These are phyloP conservation scores for Tylopilus vinaceipallidus DNA, from an alignment of 768 basidiomycete species.

Conservation along the genomic window DNA sequence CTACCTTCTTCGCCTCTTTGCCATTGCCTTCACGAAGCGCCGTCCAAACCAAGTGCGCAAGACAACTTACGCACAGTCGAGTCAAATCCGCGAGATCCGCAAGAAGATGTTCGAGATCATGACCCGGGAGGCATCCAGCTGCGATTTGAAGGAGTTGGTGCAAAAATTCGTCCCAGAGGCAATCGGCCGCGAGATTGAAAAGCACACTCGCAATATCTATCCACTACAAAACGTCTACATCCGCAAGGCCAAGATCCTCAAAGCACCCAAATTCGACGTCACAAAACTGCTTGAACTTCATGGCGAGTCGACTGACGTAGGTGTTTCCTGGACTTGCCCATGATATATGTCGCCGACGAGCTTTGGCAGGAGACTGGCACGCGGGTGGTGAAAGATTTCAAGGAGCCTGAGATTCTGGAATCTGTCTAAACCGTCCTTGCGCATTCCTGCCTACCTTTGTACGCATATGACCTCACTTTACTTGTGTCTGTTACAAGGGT, in stretches of 20 bases:
- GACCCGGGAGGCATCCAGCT: slow-evolving; percentile 91
- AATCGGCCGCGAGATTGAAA: slow-evolving; percentile 99
- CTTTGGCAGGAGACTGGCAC: slow-evolving; percentile 83
- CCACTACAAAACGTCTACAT: slow-evolving; percentile 99
- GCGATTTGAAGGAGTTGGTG: slow-evolving; percentile 96
- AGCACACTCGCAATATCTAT: slow-evolving; percentile 94
- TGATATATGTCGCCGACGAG: slow-evolving; percentile 4
- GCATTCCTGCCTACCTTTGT: slow-evolving; percentile 36
- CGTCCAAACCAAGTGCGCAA: slow-evolving; percentile 96
- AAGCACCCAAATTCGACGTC: slow-evolving; percentile 95
- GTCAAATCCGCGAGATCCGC: slow-evolving; percentile 95
- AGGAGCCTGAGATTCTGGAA: slow-evolving; percentile 93
- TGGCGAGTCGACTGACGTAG: slow-evolving; percentile 89
- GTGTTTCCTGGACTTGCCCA: slow-evolving; percentile 27
- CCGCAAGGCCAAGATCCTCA: slow-evolving; percentile 99
- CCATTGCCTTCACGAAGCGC: slow-evolving; percentile 98
- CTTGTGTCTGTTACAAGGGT: slow-evolving; percentile 38
- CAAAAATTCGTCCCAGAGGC: slow-evolving; percentile 99
- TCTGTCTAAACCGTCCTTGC: slow-evolving; percentile 67
- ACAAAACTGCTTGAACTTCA: slow-evolving; percentile 96
- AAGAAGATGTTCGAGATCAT: slow-evolving; percentile 99
- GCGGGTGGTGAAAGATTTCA: slow-evolving; percentile 92
- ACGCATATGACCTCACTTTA: slow-evolving; percentile 30
- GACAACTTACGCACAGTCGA: slow-evolving; percentile 96
- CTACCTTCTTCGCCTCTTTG: slow-evolving; percentile 97